Percentiles rank a stretch among this genome's conserved stretches.
Conservation (phyloP, 176 grass and related monocot genomes). For the Eragrostis nindensis region DNA sequence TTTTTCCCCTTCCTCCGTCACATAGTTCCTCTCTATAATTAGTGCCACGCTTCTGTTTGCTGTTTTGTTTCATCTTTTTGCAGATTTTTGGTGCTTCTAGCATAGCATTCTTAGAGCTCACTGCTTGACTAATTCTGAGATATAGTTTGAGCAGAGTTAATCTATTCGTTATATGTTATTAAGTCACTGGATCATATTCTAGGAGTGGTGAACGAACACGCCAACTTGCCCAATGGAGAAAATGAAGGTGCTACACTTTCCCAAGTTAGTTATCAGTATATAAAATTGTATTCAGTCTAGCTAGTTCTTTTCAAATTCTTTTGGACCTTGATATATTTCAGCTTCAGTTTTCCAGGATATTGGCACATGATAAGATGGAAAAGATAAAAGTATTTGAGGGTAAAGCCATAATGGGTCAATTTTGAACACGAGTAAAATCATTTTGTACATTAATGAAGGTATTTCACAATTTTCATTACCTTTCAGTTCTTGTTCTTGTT, state of each 20-base stretch:
- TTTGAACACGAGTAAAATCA: neutral
- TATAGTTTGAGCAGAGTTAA: neutral
- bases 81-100: neutral
- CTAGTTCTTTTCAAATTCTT: neutral
- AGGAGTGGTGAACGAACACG: neutral
- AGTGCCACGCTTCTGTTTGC: neutral
- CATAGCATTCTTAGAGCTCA: neutral
- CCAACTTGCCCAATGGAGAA: conserved; percentile 24
- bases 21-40: neutral
- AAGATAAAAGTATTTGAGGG: neutral
- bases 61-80: neutral
- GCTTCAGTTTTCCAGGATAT: conserved; percentile 9
- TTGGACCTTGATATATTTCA: neutral
- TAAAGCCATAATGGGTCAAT: neutral
- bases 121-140: conserved; percentile 22
- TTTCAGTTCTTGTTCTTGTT: conserved; percentile 7
- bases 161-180: conserved; percentile 19
- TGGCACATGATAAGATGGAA: neutral
- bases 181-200: neutral
- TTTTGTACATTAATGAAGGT: neutral
- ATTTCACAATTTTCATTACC: neutral
- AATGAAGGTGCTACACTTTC: conserved; percentile 14
- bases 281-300: too few species aligned
- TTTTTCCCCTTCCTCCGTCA: neutral
- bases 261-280: neutral